These are phyloP conservation scores for Zymoseptoria brevis DNA, from an alignment of 2,329 filamentous ascomycete genomes.

Conservation along the genomic window DNA sequence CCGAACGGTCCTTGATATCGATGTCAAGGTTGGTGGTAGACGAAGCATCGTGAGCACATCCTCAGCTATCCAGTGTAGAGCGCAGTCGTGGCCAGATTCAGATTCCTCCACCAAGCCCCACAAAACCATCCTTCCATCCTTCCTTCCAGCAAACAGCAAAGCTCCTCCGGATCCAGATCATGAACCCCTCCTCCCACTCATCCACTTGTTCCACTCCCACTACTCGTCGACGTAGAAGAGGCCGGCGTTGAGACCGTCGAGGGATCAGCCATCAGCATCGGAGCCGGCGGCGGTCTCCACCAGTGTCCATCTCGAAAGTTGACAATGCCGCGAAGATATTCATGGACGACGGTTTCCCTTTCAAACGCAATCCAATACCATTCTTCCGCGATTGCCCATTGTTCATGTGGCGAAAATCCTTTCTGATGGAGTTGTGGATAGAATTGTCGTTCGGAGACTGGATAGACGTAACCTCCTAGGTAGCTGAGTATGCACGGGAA, in stretches of 20 bases:
- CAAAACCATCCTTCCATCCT: neutral
- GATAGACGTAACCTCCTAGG: slow-evolving; percentile 17
- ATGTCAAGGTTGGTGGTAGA: neutral
- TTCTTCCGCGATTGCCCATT: slow-evolving; percentile 17
- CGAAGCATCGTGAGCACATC: neutral
- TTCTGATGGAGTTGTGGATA: slow-evolving; percentile 14
- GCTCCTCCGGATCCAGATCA: neutral
- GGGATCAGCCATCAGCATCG: neutral
- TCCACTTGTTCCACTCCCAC: neutral
- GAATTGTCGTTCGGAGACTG: slow-evolving; percentile 10
- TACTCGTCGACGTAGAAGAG: neutral
- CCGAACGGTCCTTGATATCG: neutral
- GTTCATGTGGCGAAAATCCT: slow-evolving; percentile 15
- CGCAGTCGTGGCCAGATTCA: neutral
- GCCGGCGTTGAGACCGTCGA: neutral
- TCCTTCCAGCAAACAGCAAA: neutral
- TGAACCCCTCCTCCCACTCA: neutral
- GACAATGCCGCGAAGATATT: slow-evolving; percentile 16
- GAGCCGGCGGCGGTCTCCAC: slow-evolving; percentile 13
- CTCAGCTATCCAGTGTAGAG: neutral
- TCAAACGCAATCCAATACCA: slow-evolving; percentile 21
- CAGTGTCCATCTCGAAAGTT: slow-evolving; percentile 17
- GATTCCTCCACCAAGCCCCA: neutral
- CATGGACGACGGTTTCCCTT: slow-evolving; percentile 17
- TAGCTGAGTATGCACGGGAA: slow-evolving; percentile 19